Base-by-base conservation (phyloP, 2,329 filamentous ascomycete genomes). In the Huntiella omanensis region DNA sequence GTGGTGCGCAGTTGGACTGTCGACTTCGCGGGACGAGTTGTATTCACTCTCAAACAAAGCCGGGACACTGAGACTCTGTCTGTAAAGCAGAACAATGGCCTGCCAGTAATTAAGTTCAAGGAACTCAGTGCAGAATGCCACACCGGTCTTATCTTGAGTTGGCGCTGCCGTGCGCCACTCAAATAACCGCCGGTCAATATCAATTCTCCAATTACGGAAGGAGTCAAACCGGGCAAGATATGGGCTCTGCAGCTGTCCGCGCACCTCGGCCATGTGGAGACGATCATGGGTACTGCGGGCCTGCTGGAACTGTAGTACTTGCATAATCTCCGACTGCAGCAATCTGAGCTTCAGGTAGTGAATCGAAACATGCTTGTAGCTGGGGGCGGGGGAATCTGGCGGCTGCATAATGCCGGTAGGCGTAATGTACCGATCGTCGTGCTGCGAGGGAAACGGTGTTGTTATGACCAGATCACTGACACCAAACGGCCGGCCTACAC, bases 51-150 rank as follows among this genome's bases (percentile, higher is more conserved):
- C 84, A 49, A 96, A 77, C 56, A 86, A 77, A 36, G 81, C 75
- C 1, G 88, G 88, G 13, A 94, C 83, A 42, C 83, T 81, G 51
- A 94, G 62, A 59, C 86, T 91, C 60, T 94, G 88, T 47, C 88
- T 72, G 59, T 96, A 96, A 15, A 96, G 72, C 80, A 95, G 86
- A 53, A 95, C 92, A 50, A 96, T 78, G 3, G 86, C 85, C 59
- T 95, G 88, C 87, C 88, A 96, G 62, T 96, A 96, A 60, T 96
- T 96, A 50, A 96, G 70, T 55, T 95, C 85, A 4, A 95, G 64
- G 55, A 96, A 94, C 47, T 94, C 81, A 1, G 83, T 77, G 0
- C 83, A 86, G 59, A 96, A 96, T 3, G 77, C 77, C 2, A 96
- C 91, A 1, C 87, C 87, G 0, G 84, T 93, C 49, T 91, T 77